phyloP scores from a whole-genome alignment of 176 grass and related monocot species.

The Paspalum notatum region DNA sequence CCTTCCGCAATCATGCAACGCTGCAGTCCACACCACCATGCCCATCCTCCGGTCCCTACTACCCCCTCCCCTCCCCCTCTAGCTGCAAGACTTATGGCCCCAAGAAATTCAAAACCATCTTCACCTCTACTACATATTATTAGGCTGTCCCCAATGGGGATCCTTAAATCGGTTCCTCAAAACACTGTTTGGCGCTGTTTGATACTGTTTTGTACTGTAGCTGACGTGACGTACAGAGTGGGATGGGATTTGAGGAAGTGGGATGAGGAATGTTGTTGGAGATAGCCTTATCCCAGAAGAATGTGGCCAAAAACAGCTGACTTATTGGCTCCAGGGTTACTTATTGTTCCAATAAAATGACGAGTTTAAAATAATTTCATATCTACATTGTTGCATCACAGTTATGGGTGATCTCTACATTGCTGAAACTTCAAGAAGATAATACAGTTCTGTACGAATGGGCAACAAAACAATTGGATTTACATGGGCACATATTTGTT shows the following conservation, averaged over 20 bases:
- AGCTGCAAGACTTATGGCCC: conserved; percentile 11
- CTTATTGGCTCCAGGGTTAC: neutral
- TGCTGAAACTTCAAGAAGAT: neutral
- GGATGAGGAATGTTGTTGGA: no score
- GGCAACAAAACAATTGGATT: conserved; percentile 48
- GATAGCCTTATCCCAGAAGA: neutral
- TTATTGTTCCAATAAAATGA: neutral
- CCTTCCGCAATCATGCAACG: conserved; percentile 33
- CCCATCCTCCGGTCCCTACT: conserved; percentile 27
- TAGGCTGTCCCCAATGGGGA: no score
- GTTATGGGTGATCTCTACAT: neutral
- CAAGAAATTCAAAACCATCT: conserved; percentile 14
- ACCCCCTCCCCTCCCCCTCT: conserved; percentile 5
- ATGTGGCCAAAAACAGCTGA: neutral
- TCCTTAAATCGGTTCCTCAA: no score
- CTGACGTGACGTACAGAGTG: no score
- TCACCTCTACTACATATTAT: neutral
- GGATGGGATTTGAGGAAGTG: no score
- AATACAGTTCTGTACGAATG: conserved; percentile 12
- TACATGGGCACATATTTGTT: conserved; percentile 33
- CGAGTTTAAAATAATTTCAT: neutral
- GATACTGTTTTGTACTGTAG: no score
- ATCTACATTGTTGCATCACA: neutral
- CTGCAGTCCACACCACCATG: conserved; percentile 35
- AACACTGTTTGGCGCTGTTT: no score